phyloP scores from a whole-genome alignment of 805 yeast genomes.

The Zygotorulaspora chibaensis region DNA sequence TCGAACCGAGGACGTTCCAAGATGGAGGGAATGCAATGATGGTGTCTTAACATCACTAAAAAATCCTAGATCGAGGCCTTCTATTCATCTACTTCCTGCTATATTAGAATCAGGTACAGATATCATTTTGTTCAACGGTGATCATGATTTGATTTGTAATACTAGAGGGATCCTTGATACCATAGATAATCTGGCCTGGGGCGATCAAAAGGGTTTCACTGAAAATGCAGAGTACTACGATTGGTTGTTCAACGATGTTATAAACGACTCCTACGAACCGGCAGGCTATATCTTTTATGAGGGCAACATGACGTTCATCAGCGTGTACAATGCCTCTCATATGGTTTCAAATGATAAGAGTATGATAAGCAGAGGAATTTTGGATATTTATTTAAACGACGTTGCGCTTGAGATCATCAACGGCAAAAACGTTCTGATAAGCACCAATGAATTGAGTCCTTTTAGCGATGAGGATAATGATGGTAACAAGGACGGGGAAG shows the following conservation, averaged over 20 bases:
- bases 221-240: slow-evolving; percentile 26
- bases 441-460: slow-evolving; percentile 39
- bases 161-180: slow-evolving; percentile 66
- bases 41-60: slow-evolving; percentile 50
- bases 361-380: slow-evolving; percentile 60
- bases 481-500: slow-evolving; percentile 48
- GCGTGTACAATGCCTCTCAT: slow-evolving; percentile 74
- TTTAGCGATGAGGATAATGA: slow-evolving; percentile 44
- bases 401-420: slow-evolving; percentile 52
- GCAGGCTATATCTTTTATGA: slow-evolving; percentile 50
- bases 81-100: slow-evolving; percentile 63
- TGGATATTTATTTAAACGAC: slow-evolving; percentile 49
- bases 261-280: slow-evolving; percentile 32
- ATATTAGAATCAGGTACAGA: slow-evolving; percentile 53
- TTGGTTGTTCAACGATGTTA: slow-evolving; percentile 39
- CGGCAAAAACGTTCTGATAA: slow-evolving; percentile 44
- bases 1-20: slow-evolving; percentile 31
- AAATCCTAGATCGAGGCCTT: slow-evolving; percentile 52
- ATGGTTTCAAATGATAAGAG: slow-evolving; percentile 91
- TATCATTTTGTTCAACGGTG: slow-evolving; percentile 78
- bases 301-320: slow-evolving; percentile 71
- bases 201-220: slow-evolving; percentile 43
- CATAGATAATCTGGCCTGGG: slow-evolving; percentile 62
- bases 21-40: slow-evolving; percentile 78
- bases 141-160: slow-evolving; percentile 85